Base-by-base conservation (phyloP, 306 rosid species). In the Sicyos baderoa region DNA sequence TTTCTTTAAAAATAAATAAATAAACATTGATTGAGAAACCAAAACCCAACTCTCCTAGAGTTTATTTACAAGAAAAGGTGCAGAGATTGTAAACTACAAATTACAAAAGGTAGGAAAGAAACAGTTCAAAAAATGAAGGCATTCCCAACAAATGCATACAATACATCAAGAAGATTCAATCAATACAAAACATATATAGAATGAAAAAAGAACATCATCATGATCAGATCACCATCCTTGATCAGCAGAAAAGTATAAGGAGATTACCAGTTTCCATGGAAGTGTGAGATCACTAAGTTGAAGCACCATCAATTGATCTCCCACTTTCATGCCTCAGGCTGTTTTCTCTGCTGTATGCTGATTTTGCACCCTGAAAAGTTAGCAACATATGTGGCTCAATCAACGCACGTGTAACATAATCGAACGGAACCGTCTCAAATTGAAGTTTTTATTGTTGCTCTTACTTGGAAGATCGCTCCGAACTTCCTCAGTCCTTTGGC, bases 381-480 rank as follows among this genome's bases (percentile, higher is more conserved):
- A 53, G 72, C 61, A 49, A 4, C 19, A 63, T 52, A 47, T 18
- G 69, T 68, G 73, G 19, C 48, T 79, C 44, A 23, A 22, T 77
- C 56, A 23, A 27, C 55, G 25, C 12, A 23, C 35, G 23, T 25
- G 23, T 23, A 14, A 48, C 11, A n/a, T 8, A 47, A 48, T 14
- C 8, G 1, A 67, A 42, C 5, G 18, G n/a, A 56, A 14, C 61
- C n/a, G 9, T 40, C 68, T 62, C 68, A 35, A 35, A 18, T 17
- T 3, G 50, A 37, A 35, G 68, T 18, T 42, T 40, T 40, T 62
- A 8, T 62, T 1, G 2, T 9, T 9, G 10, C 51, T 40, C 58
- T 73, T 84, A 94, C 99, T 81, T 94, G 97, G 81, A 94, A 84
- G 75, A 94, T 63, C 14, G 96, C 77, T 80, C 99, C 99, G 12